Base-by-base conservation (phyloP, 352 stramenopile genomes). In the Pythium aphanidermatum region DNA sequence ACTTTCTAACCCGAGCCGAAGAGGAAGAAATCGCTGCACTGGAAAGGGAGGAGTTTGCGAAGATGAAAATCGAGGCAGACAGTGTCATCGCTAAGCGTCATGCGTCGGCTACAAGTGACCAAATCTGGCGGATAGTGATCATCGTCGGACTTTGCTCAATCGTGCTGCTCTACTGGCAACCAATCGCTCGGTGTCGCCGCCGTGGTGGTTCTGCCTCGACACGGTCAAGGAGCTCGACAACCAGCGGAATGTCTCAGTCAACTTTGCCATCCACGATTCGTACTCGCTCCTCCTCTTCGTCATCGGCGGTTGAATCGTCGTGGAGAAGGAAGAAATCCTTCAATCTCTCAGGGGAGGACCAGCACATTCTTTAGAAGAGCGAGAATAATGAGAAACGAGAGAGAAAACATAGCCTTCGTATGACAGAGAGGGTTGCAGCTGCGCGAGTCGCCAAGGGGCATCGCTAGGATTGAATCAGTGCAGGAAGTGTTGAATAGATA, bases 11-110 rank as follows among this genome's bases (percentile, higher is more conserved):
- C 19, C 58, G 55, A 13, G 56, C 51, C 10, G 78, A 90, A 55
- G 78, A 90, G 41, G 60, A 44, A 2, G 74, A 84, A 38, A 58
- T 89, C 11, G 63, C 57, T 5, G 62, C 65, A 13, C 52, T 85
- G 7, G 77, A 89, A 48, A 39, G 42, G 7, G 63, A 80, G n/a
- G 45, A 61, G 12, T 52, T 68, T 37, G 43, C 55, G 13, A 70
- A 63, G 17, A 50, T 39, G 30, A 28, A 58, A 27, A 35, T 13
- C 20, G 44, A 64, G 16, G 24, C 36, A 11, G 37, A 58, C 3
- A 46, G 31, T 12, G 41, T 47, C 25, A 23, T 54, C 13, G 48
- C 23, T 24, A 50, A 50, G 36, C 44, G 51, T 14, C 36, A 39
- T 6, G 24, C 40, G 19, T 36, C 21, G 16, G 44, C 43, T 2